Evolutionary conservation across 2,329 filamentous ascomycete species (phyloP), one percentile per base, ranked within the genome.

Genomic region (Colletotrichum sp.): DNA sequence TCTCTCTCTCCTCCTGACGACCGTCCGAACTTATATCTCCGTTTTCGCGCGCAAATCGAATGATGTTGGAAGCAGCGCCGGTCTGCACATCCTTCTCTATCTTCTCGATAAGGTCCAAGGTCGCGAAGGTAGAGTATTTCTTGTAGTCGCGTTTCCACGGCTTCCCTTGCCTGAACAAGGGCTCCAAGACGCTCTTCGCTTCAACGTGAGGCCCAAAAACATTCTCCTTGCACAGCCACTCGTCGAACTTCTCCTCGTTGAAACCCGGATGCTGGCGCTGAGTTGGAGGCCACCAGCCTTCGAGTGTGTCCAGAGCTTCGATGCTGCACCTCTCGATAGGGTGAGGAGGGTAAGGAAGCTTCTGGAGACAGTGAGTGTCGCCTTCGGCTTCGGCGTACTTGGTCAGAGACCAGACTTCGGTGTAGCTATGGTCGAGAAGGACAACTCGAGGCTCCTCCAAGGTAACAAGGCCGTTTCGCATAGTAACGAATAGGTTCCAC

Each of bases 401-500:
- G 24, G 55, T 60, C 8, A 30, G 26, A 32, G 57, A 60, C 26
- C 57, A 30, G 28, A 60, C 28, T 60, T 60, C 0, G 5, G 57
- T 60, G 57, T 30, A 59, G 55, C 26, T 60, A 0, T 60, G 57
- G 57, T 60, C 28, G 3, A 60, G 57, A 28, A 60, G 24, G 18
- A 32, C 57, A 0, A 60, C 26, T 28, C 57, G 57, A 10, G 28
- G 28, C 28, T 21, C 0, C 57, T 28, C 10, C 2, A 48, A 18
- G 39, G 2, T 26, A 9, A 0, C 7, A 0, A 21, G 24, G 18
- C 21, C 16, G 36, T 30, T n/a, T 2, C 1, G 63, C 26, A n/a
- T 32, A n/a, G 64, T 8, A 13, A 67, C 21, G 1, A 52, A 32
- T 72, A 82, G 77, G 13, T 82, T 83, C 69, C 84, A 82, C 39